These are phyloP conservation scores for Euclidium syriacum DNA, from an alignment of 345 rosid species.

Conservation along the genomic window DNA sequence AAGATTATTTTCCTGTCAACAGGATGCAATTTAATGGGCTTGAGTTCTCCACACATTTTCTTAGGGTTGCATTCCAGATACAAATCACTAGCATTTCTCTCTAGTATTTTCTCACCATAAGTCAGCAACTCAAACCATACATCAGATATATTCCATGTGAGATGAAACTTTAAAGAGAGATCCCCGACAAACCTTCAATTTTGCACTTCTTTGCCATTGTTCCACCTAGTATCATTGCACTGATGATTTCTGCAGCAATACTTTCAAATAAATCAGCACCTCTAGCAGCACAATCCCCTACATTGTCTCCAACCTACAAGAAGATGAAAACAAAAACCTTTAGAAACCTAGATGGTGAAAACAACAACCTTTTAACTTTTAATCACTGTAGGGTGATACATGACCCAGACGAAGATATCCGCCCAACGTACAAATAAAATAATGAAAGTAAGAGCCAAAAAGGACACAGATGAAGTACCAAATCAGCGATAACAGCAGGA, in stretches of 20 bases:
- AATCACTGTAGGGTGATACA: background rate
- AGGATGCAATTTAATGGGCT: slow-evolving; percentile 1
- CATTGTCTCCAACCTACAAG: slow-evolving; percentile 94
- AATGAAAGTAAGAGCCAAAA: background rate
- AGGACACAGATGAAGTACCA: slow-evolving; percentile 49
- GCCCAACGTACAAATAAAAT: background rate
- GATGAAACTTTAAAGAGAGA: slow-evolving; percentile 4
- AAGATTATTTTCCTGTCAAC: background rate
- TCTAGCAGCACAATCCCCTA: slow-evolving; percentile 99
- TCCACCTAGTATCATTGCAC: slow-evolving; percentile 99
- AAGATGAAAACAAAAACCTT: slow-evolving; percentile 9
- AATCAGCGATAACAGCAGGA: slow-evolving; percentile 98
- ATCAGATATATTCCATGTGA: background rate
- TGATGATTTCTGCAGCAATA: slow-evolving; percentile 97
- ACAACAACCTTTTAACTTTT: background rate
- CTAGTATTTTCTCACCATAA: background rate
- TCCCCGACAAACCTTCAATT: slow-evolving; percentile 63
- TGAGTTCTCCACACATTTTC: background rate
- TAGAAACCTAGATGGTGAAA: background rate
- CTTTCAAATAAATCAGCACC: slow-evolving; percentile 99
- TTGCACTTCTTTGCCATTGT: slow-evolving; percentile 95
- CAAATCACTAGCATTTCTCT: background rate
- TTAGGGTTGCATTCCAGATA: slow-evolving; percentile 3
- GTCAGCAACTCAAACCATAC: slow-evolving; percentile 10
- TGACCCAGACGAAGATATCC: background rate